These are phyloP conservation scores for Hypholoma sublateritium DNA, from an alignment of 768 basidiomycete genomes.

Conservation along the genomic window DNA sequence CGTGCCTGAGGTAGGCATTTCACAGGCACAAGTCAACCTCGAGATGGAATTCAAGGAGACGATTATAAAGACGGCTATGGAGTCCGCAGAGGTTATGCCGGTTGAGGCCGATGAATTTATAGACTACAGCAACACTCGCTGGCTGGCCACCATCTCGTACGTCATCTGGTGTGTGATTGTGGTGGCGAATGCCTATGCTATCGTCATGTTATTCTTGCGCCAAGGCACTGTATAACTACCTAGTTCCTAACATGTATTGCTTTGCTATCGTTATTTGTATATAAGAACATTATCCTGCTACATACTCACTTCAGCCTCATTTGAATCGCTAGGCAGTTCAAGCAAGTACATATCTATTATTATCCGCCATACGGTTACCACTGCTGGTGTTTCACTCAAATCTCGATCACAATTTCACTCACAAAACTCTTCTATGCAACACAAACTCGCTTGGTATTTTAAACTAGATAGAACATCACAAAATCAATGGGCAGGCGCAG, in stretches of 20 bases:
- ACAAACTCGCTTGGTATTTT: too few relatives aligned
- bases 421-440: too few relatives aligned
- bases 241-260: background rate
- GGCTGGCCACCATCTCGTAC: slow-evolving; percentile 43
- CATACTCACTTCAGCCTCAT: too few relatives aligned
- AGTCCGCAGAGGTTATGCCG: slow-evolving; percentile 6
- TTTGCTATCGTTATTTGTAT: slow-evolving; percentile 5
- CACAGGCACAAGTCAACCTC: background rate
- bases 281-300: background rate
- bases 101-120: slow-evolving; percentile 17
- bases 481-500: background rate
- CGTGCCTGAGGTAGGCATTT: background rate
- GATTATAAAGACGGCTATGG: background rate
- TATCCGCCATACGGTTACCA: too few relatives aligned
- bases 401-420: background rate
- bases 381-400: background rate
- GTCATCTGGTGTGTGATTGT: slow-evolving; percentile 45
- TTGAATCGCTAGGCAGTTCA: too few relatives aligned
- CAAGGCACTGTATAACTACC: background rate
- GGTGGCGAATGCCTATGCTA: slow-evolving; percentile 53
- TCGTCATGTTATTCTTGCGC: slow-evolving; percentile 37
- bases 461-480: too few relatives aligned
- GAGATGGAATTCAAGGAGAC: slow-evolving; percentile 4
- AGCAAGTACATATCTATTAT: too few relatives aligned
- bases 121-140: slow-evolving; percentile 40